Percentiles rank a stretch among this genome's conserved stretches.
Conservation (phyloP, 495 filamentous ascomycete species). For the Polyplosphaeria fusca region DNA sequence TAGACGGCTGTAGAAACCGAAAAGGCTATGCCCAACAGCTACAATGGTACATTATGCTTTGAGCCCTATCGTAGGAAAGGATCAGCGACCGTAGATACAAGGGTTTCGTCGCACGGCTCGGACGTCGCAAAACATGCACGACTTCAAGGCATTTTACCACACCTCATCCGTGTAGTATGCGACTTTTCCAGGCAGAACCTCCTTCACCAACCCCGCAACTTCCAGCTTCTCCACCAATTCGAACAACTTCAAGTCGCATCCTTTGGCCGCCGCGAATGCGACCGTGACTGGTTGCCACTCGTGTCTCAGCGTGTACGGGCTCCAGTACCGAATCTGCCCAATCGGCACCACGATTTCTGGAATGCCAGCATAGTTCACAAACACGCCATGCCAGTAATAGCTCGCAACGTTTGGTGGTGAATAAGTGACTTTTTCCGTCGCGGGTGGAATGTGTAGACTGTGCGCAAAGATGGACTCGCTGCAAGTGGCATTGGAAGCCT, state of each 20-base stretch:
- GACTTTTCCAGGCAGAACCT: constrained; percentile 10
- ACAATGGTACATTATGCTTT: too few relatives aligned
- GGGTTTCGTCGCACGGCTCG: too few relatives aligned
- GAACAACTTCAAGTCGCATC: constrained; percentile 18
- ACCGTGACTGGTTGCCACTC: constrained; percentile 18
- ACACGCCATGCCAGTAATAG: not conserved
- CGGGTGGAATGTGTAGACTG: constrained; percentile 1
- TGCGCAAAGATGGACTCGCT: constrained; percentile 11
- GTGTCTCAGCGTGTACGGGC: not conserved
- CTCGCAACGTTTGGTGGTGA: not conserved
- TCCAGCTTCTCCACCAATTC: constrained; percentile 15
- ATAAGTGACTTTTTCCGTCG: constrained; percentile 1
- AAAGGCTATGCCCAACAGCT: too few relatives aligned
- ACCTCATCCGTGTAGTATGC: constrained; percentile 13
- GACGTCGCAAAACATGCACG: too few relatives aligned
- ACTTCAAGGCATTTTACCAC: constrained; percentile 3
- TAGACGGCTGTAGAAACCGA: too few relatives aligned
- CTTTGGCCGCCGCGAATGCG: constrained; percentile 5
- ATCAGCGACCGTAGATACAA: too few relatives aligned
- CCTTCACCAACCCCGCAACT: constrained; percentile 5
- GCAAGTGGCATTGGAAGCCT: not conserved
- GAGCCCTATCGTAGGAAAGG: too few relatives aligned
- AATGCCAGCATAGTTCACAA: constrained; percentile 6
- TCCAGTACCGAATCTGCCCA: constrained; percentile 5
- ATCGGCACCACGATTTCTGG: constrained; percentile 12